These are phyloP conservation scores for Paecilomyces formosus DNA, from an alignment of 2,329 filamentous ascomycete genomes.

Conservation along the genomic window DNA sequence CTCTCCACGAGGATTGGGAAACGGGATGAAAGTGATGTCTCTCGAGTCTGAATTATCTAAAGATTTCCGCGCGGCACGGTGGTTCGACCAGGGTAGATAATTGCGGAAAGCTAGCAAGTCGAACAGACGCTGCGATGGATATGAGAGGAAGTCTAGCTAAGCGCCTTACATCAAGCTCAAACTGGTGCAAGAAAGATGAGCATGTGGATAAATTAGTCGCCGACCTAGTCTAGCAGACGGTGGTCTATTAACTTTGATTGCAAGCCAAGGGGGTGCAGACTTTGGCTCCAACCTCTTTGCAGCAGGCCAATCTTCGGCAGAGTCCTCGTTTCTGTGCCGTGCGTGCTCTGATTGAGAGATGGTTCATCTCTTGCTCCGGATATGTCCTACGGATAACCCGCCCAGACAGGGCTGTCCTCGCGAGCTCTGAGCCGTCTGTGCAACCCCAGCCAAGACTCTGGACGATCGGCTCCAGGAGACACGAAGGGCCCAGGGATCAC, in stretches of 20 bases:
- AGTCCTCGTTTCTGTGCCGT: not conserved
- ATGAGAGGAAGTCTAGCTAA: not conserved
- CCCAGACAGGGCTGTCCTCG: not conserved
- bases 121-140: not conserved
- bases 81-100: not conserved
- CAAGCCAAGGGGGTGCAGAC: not conserved
- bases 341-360: not conserved
- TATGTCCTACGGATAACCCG: not conserved
- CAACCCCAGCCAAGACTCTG: not conserved
- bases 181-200: not conserved
- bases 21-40: not conserved
- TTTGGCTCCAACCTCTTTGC: not conserved
- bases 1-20: not conserved
- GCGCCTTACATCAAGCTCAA: not conserved
- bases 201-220: not conserved
- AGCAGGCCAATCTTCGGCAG: not conserved
- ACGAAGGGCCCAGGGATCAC: not conserved
- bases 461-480: not conserved
- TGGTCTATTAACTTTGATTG: not conserved
- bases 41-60: not conserved
- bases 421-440: not conserved
- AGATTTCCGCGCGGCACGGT: not conserved
- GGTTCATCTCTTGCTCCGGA: not conserved
- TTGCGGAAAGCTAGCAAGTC: not conserved
- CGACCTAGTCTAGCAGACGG: not conserved